Evolutionary conservation across 495 filamentous ascomycete species (phyloP).

Genomic region (Gamarada debralockiae): DNA sequence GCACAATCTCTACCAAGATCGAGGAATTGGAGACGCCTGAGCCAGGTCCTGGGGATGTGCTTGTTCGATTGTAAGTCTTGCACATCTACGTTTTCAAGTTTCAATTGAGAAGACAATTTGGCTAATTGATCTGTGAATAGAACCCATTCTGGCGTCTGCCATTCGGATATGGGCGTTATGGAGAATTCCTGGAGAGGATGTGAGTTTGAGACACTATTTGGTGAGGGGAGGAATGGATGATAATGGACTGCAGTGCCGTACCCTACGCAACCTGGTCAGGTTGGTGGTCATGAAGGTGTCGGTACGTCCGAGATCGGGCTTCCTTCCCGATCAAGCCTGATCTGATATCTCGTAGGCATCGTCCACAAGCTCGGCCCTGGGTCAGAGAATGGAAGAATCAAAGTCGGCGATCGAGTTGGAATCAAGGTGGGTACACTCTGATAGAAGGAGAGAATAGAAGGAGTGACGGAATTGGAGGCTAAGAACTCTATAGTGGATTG

Average conservation of each 20-base stretch:
- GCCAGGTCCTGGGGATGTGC: constrained; percentile 59
- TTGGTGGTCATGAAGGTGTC: constrained; percentile 63
- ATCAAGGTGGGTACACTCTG: constrained; percentile 38
- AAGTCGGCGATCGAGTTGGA: constrained; percentile 63
- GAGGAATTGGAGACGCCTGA: constrained; percentile 63
- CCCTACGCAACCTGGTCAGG: constrained; percentile 61
- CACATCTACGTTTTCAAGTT: background rate
- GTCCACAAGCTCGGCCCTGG: constrained; percentile 58
- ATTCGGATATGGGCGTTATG: constrained; percentile 64
- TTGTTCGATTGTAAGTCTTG: constrained; percentile 56
- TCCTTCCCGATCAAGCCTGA: too few relatives aligned
- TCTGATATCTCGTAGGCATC: too few relatives aligned
- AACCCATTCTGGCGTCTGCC: constrained; percentile 68
- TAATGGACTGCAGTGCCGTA: constrained; percentile 40
- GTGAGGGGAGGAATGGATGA: background rate
- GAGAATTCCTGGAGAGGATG: constrained; percentile 37
- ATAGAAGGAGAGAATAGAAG: background rate
- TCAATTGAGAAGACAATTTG: background rate
- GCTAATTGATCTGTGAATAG: constrained; percentile 26
- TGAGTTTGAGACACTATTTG: constrained; percentile 6
- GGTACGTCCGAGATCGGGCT: too few relatives aligned
- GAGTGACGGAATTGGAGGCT: background rate
- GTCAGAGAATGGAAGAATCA: constrained; percentile 48
- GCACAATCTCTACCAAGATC: constrained; percentile 63
- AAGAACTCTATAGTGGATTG: constrained; percentile 35